Base-by-base conservation (phyloP, 305 asterid species). In the Ruellia speciosa region DNA sequence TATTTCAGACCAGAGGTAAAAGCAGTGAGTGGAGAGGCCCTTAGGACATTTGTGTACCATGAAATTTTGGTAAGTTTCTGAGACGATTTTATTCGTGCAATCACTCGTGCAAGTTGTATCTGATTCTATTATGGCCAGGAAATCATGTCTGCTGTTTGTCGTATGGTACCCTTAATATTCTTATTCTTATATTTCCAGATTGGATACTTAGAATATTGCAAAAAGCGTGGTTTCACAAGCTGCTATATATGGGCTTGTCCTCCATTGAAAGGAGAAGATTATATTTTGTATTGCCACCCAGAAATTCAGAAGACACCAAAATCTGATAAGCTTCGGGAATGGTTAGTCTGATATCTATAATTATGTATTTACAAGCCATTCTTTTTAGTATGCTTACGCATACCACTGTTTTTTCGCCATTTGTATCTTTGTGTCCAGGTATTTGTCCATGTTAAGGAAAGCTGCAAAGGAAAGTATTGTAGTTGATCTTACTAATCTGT, bases 191-290 rank as follows among this genome's bases (percentile, higher is more conserved):
- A 9, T 55, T 55, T 66, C n/a, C 86, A 93, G 99, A 93, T 93
- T 71, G 99, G 96, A 58, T 93, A 93, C 81, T 83, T 93, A 52
- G 97, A 93, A 50, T 93, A 87, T 71, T 93, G 96, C 84, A 89
- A 87, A 75, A 72, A 59, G 68, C 96, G 99, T 52, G 99, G 97
- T 54, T 93, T 93, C 62, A 63, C 97, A 14, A 89, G 99, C 74
- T 93, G 99, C 81, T 93, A 93, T 59, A 89, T 93, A 69, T 93
- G 99, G 97, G 99, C 97, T 58, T 93, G 96, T 82, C 99, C 96
- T 54, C 99, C 99, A 10, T 58, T 80, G 64, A 93, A 93, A 82
- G 97, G 96, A 56, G 99, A 93, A 79, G 99, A 93, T 77, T 93
- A 93, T 71, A 93, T 93, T 63, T 77, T 93, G 77, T 89, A 93